Evolutionary conservation across 2,329 filamentous ascomycete genomes (phyloP).

Genomic region (Raffaelea arxii): DNA sequence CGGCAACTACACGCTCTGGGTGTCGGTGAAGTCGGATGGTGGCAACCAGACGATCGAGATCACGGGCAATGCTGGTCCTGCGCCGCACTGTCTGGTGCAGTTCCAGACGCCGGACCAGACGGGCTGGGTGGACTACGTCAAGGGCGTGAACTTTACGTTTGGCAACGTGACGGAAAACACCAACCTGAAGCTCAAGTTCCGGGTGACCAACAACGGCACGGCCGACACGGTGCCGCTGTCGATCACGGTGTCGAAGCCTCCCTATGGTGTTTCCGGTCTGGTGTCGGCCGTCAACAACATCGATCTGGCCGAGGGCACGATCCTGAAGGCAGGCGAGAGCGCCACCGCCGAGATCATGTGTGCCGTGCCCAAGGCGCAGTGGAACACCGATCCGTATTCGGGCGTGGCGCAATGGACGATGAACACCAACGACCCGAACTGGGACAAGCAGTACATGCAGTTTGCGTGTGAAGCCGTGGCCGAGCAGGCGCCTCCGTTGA

Average conservation of each 20-base stretch:
- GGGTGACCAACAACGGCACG: conserved; percentile 43
- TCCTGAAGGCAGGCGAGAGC: conserved; percentile 37
- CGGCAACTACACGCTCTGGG: conserved; percentile 39
- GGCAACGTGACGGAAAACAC: conserved; percentile 45
- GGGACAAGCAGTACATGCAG: conserved; percentile 41
- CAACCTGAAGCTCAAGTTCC: conserved; percentile 35
- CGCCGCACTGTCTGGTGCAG: conserved; percentile 40
- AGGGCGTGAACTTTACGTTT: conserved; percentile 38
- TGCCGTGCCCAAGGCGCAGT: conserved; percentile 44
- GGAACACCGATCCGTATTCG: conserved; percentile 42
- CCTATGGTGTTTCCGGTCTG: conserved; percentile 44
- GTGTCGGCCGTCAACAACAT: conserved; percentile 44
- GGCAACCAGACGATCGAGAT: conserved; percentile 38
- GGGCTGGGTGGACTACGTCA: conserved; percentile 38
- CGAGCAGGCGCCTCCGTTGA: conserved; percentile 41
- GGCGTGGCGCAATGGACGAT: conserved; percentile 43
- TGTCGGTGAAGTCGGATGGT: conserved; percentile 37
- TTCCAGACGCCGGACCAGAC: conserved; percentile 42
- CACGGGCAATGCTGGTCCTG: conserved; percentile 36
- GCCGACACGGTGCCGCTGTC: conserved; percentile 39
- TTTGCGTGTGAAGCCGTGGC: conserved; percentile 42
- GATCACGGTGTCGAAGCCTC: conserved; percentile 51
- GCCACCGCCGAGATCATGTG: conserved; percentile 44
- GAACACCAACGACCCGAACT: conserved; percentile 43
- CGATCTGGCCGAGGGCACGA: conserved; percentile 47